phyloP scores from a whole-genome alignment of 495 filamentous ascomycete genomes.

The Penicillium egyptiacum region DNA sequence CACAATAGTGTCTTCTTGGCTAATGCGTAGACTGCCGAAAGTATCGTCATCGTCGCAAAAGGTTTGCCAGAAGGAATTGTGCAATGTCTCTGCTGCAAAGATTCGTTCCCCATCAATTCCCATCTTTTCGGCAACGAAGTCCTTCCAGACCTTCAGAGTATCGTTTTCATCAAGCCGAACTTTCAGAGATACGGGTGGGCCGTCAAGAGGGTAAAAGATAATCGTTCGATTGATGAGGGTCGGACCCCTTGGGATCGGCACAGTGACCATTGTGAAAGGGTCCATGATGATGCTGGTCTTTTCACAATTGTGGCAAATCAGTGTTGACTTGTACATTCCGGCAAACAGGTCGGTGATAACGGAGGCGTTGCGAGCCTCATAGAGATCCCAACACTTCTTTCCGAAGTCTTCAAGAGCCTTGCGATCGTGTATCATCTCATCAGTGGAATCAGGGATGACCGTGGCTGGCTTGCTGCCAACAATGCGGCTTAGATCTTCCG shows the following conservation, averaged over 20 bases:
- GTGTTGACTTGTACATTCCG: constrained; percentile 96
- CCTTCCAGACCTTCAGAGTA: constrained; percentile 70
- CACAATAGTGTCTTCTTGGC: constrained; percentile 58
- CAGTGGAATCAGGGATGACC: constrained; percentile 95
- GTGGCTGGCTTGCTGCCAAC: constrained; percentile 90
- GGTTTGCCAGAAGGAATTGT: constrained; percentile 75
- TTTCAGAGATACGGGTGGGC: constrained; percentile 63
- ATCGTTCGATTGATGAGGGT: constrained; percentile 71
- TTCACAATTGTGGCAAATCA: constrained; percentile 83
- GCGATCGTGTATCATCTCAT: constrained; percentile 87
- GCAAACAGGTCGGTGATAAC: constrained; percentile 93
- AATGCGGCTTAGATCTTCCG: constrained; percentile 92
- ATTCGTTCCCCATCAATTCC: constrained; percentile 56
- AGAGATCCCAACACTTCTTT: constrained; percentile 83
- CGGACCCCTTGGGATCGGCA: constrained; percentile 78
- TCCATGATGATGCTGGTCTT: constrained; percentile 99
- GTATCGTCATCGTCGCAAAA: constrained; percentile 62
- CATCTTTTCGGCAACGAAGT: constrained; percentile 69
- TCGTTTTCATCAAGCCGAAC: constrained; percentile 88
- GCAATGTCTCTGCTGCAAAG: constrained; percentile 76
- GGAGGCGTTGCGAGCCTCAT: constrained; percentile 90
- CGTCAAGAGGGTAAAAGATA: constrained; percentile 69
- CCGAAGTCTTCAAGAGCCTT: constrained; percentile 78
- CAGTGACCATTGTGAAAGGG: constrained; percentile 90
- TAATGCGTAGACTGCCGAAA: constrained; percentile 67